Evolutionary conservation across 495 filamentous ascomycete species (phyloP).

Genomic region (Opeltia flavorubescens): DNA sequence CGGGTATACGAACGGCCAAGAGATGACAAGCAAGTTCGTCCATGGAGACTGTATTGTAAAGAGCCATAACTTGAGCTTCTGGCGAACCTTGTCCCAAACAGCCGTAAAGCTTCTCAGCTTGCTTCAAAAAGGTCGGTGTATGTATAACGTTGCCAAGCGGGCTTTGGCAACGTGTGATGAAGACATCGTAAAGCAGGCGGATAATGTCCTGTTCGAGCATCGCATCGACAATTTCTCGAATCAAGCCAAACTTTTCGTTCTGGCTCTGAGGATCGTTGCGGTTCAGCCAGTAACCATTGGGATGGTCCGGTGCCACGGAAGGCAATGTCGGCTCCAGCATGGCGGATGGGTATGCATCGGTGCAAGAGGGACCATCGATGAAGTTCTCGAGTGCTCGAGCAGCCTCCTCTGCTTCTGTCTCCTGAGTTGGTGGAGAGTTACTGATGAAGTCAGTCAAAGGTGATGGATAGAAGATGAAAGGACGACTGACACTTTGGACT

Average conservation of each 20-base stretch:
- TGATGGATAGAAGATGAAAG: not conserved
- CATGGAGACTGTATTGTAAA: conserved; percentile 1
- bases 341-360: not conserved
- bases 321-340: not conserved
- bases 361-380: not conserved
- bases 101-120: conserved; percentile 2
- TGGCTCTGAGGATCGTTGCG: not conserved
- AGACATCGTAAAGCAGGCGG: conserved; percentile 13
- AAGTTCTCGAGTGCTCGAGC: not conserved
- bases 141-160: conserved; percentile 18
- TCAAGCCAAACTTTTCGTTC: conserved; percentile 4
- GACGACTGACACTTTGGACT: not conserved
- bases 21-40: conserved; percentile 8
- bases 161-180: conserved; percentile 19
- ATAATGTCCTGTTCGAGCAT: conserved; percentile 13
- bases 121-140: conserved; percentile 15
- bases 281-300: conserved; percentile 4
- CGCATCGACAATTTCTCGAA: conserved; percentile 14
- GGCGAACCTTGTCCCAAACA: not conserved
- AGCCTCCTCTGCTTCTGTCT: not conserved
- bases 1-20: not conserved
- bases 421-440: not conserved
- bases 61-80: not conserved
- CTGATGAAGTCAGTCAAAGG: not conserved
- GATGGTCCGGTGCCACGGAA: conserved; percentile 1